Evolutionary conservation across 2,329 filamentous ascomycete genomes (phyloP), one percentile per base, ranked within the genome.

Genomic region (Scortechinia acanthostroma): DNA sequence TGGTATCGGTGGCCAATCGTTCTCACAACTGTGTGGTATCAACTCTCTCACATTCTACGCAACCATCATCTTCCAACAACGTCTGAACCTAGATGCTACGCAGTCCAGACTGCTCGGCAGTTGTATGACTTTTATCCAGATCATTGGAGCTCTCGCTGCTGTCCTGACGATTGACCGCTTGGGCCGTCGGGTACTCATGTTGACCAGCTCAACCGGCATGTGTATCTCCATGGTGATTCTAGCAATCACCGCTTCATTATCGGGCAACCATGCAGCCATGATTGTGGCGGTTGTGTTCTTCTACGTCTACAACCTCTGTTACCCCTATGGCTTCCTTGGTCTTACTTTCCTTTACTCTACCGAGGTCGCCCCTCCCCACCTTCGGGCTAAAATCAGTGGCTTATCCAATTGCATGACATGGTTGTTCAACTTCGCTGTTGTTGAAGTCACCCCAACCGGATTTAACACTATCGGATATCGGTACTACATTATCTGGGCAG

Each of bases 1-100:
- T 0, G 71, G 72, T 6, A 75, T 45, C 71, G 63, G 3, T 60
- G 55, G 3, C 16, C 46, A 49, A 19, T 43, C 47, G 35, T 45
- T 47, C 16, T 45, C 47, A 30, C 43, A 50, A 22, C 42, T 49
- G 21, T 44, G 42, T 19, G 49, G 49, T 2, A 42, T 45, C 17
- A 50, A 49, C 20, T 20, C 42, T 3, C 44, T 46, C 40, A 48
- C 44, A 13, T 47, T 46, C 22, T 47, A 47, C 25, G 43, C 48
- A 4, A 44, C 46, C n/a, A 22, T 47, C 19, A 19, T 37, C 43
- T 22, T 47, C 19, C n/a, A 46, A n/a, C n/a, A n/a, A n/a, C n/a
- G n/a, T n/a, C n/a, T n/a, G n/a, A n/a, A n/a, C n/a, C n/a, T n/a
- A n/a, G n/a, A n/a, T n/a, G n/a, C n/a, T n/a, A n/a, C n/a, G n/a